Evolutionary conservation across 306 rosid genomes (phyloP).

Genomic region (Acacia acuminata): DNA sequence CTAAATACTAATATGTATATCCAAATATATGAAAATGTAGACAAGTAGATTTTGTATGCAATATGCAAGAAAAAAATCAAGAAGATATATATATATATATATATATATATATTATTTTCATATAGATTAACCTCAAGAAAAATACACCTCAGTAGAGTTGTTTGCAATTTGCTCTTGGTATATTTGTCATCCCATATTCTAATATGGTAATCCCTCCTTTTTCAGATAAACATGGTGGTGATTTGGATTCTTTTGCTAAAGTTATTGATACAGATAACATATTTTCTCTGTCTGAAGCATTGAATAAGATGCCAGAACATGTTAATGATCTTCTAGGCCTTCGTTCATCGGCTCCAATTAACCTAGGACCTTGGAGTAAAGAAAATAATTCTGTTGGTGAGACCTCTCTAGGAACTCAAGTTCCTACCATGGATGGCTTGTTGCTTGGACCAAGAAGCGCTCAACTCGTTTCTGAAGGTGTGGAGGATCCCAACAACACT

Average conservation of each 20-base stretch:
- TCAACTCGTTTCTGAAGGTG: slow-evolving; percentile 32
- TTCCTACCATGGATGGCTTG: slow-evolving; percentile 19
- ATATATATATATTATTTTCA: no score
- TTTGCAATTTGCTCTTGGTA: not conserved
- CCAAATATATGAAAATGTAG: not conserved
- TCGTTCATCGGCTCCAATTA: slow-evolving; percentile 24
- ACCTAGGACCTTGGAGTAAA: slow-evolving; percentile 23
- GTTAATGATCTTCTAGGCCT: slow-evolving; percentile 17
- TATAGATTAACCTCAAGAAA: no score
- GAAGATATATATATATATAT: not conserved
- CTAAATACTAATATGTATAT: not conserved
- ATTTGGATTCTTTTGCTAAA: slow-evolving; percentile 25
- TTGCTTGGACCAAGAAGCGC: slow-evolving; percentile 36
- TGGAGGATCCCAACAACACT: slow-evolving; percentile 25
- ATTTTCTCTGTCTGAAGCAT: not conserved
- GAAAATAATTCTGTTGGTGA: slow-evolving; percentile 28
- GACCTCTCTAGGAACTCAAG: slow-evolving; percentile 29
- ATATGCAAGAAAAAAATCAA: not conserved
- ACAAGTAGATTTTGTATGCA: not conserved
- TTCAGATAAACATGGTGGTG: not conserved
- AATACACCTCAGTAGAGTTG: not conserved
- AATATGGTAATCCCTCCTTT: not conserved
- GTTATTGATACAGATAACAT: slow-evolving; percentile 13
- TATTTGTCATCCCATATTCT: not conserved
- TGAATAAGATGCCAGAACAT: slow-evolving; percentile 1